Conservation (phyloP, 805 yeast genomes). For the Yarrowia deformans region DNA sequence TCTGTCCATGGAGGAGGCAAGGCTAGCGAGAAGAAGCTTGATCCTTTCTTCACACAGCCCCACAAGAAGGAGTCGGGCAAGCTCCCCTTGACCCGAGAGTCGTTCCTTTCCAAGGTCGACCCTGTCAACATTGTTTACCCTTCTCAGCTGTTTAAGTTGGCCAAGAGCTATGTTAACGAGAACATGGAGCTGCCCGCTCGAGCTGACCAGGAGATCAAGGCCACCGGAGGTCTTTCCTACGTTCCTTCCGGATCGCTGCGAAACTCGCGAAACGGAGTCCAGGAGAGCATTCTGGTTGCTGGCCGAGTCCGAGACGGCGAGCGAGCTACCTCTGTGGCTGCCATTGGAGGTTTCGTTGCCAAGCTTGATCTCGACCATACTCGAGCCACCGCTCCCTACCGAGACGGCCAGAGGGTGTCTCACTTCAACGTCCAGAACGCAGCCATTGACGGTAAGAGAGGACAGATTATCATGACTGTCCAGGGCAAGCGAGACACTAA, state of each 20-base stretch:
- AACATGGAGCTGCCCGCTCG: slow-evolving; percentile 16
- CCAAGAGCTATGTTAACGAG: slow-evolving; percentile 23
- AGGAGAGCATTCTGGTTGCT: slow-evolving; percentile 31
- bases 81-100: slow-evolving; percentile 34
- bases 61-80: slow-evolving; percentile 11
- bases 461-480: slow-evolving; percentile 26
- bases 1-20: slow-evolving; percentile 13
- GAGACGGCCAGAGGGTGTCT: slow-evolving; percentile 18
- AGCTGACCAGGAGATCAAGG: slow-evolving; percentile 33
- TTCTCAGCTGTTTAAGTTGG: slow-evolving; percentile 33
- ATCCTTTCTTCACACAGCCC: slow-evolving; percentile 36
- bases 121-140: slow-evolving; percentile 35
- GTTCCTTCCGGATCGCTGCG: slow-evolving; percentile 35
- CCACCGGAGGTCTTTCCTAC: slow-evolving; percentile 38
- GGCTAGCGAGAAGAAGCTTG: slow-evolving; percentile 25
- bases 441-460: slow-evolving; percentile 32
- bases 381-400: slow-evolving; percentile 25
- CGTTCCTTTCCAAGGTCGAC: slow-evolving; percentile 26
- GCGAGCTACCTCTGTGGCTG: slow-evolving; percentile 20
- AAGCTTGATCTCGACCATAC: slow-evolving; percentile 33
- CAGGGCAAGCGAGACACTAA: slow-evolving; percentile 36
- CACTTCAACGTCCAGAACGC: slow-evolving; percentile 30
- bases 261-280: slow-evolving; percentile 37
- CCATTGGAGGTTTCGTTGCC: slow-evolving; percentile 27
- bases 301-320: slow-evolving; percentile 37